These are phyloP conservation scores for Beauveria sp. DNA, from an alignment of 2,329 filamentous ascomycete species.

Conservation along the genomic window DNA sequence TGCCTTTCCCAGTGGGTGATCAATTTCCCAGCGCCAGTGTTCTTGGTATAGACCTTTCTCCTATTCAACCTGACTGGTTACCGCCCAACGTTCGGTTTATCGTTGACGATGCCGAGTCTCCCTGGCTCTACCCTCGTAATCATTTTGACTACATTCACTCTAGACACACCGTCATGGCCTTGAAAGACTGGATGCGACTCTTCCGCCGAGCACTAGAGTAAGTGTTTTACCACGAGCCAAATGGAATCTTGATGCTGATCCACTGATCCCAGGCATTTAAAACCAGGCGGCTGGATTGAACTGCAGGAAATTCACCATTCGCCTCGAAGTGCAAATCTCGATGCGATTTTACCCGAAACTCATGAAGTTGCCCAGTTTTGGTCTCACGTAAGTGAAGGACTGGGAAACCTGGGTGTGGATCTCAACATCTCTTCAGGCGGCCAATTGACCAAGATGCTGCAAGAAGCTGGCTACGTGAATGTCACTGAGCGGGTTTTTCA, in stretches of 20 bases:
- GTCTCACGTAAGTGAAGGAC: conserved; percentile 35
- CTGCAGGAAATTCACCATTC: conserved; percentile 46
- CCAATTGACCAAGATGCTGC: conserved; percentile 36
- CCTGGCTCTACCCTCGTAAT: conserved; percentile 46
- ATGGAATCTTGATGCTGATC: background rate
- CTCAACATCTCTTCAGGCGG: conserved; percentile 35
- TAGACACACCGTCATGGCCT: conserved; percentile 47
- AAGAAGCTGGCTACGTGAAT: conserved; percentile 44
- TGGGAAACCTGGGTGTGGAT: conserved; percentile 37
- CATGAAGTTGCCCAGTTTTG: conserved; percentile 40
- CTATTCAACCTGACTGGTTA: conserved; percentile 43
- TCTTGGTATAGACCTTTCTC: conserved; percentile 38
- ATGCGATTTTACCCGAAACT: conserved; percentile 27
- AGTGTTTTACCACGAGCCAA: conserved; percentile 14
- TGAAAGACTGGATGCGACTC: conserved; percentile 46
- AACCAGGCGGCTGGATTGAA: conserved; percentile 48
- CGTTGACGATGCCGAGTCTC: conserved; percentile 49
- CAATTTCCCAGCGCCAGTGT: conserved; percentile 34
- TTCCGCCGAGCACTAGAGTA: conserved; percentile 40
- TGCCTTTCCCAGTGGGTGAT: conserved; percentile 35
- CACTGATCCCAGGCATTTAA: conserved; percentile 34
- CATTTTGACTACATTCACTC: conserved; percentile 55
- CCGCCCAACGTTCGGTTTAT: conserved; percentile 49
- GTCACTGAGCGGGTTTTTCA: conserved; percentile 41
- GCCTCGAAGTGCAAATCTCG: conserved; percentile 35